phyloP scores from a whole-genome alignment of 2,329 filamentous ascomycete genomes.

The Sporothrix variecibatus region DNA sequence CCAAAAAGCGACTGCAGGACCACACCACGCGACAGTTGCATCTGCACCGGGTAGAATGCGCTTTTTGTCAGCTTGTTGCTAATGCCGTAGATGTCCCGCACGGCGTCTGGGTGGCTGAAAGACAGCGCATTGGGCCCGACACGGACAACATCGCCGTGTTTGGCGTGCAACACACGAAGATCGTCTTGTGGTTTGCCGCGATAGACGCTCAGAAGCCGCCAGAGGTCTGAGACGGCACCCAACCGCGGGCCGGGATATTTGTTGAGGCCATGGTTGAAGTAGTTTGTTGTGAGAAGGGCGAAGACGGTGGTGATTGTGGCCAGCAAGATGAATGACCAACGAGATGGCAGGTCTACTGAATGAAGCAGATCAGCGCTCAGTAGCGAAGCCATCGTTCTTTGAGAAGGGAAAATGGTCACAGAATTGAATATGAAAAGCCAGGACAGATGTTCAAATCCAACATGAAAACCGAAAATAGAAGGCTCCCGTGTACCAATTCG shows the following conservation, averaged over 20 bases:
- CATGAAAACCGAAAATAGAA: too few relatives aligned
- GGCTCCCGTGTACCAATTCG: neutral
- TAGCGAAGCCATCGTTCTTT: neutral
- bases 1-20: slow-evolving; percentile 23
- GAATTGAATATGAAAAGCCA: too few relatives aligned
- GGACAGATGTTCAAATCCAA: too few relatives aligned
- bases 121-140: slow-evolving; percentile 72
- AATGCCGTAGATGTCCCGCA: slow-evolving; percentile 75
- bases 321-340: slow-evolving; percentile 38
- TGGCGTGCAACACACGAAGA: slow-evolving; percentile 65
- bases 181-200: slow-evolving; percentile 65
- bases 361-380: neutral
- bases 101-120: slow-evolving; percentile 69
- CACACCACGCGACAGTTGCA: slow-evolving; percentile 21
- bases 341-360: neutral
- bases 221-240: slow-evolving; percentile 69
- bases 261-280: slow-evolving; percentile 59
- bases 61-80: slow-evolving; percentile 19
- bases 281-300: slow-evolving; percentile 41
- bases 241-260: slow-evolving; percentile 71
- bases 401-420: neutral
- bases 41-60: slow-evolving; percentile 24
- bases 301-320: slow-evolving; percentile 37
- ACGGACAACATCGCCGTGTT: slow-evolving; percentile 72
- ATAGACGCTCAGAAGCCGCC: slow-evolving; percentile 70